A percentile compares a stretch with the other conserved stretches of the same genome.
phyloP scores from a whole-genome alignment of 2,329 filamentous ascomycete species.

The Fusarium clavum region DNA sequence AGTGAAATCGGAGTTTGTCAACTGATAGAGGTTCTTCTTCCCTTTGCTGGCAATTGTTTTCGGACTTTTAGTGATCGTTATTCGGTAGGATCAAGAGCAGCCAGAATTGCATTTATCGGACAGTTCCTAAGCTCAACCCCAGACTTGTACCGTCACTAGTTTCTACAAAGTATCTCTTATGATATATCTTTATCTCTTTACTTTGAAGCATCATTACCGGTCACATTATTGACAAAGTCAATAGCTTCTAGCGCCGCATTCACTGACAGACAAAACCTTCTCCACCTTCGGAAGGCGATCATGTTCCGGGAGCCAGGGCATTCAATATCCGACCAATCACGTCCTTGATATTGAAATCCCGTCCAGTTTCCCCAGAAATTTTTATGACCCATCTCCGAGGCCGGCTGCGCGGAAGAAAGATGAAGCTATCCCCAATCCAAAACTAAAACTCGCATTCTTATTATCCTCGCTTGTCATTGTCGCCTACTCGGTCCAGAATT shows the following conservation, averaged over 20 bases:
- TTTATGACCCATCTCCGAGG: constrained; percentile 35
- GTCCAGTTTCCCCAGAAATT: constrained; percentile 22
- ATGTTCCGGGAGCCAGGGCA: constrained; percentile 9
- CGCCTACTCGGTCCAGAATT: background rate
- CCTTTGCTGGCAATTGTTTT: background rate
- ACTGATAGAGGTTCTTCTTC: no score
- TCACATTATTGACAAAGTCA: background rate
- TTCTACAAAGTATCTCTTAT: background rate
- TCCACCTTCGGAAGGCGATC: constrained; percentile 28
- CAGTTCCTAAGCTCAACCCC: background rate
- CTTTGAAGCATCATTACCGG: background rate
- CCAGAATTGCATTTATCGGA: background rate
- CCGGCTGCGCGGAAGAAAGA: constrained; percentile 23
- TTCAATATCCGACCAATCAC: constrained; percentile 20
- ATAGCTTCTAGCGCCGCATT: background rate
- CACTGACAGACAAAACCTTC: background rate
- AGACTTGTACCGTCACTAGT: background rate
- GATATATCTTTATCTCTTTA: background rate
- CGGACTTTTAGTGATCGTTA: background rate
- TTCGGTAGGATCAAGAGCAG: no score
- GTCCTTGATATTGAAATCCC: constrained; percentile 10
- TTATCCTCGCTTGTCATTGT: background rate
- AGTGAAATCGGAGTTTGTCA: background rate
- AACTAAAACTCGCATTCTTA: constrained; percentile 16
- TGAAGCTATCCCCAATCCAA: constrained; percentile 34